phyloP scores from a whole-genome alignment of 805 yeast species.

The Candida odintsovae region DNA sequence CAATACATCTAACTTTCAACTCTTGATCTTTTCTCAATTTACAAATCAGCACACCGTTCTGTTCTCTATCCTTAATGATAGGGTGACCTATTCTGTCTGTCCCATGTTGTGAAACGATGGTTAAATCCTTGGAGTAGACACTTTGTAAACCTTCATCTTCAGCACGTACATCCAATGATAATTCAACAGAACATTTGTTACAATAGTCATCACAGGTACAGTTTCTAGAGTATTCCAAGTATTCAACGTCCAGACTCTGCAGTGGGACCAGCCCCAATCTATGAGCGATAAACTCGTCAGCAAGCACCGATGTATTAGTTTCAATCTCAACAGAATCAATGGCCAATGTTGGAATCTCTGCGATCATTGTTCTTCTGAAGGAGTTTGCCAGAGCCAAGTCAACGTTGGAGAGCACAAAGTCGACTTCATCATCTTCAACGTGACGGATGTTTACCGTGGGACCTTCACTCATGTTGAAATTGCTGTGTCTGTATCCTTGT shows the following conservation, averaged over 20 bases:
- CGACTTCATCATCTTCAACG: slow-evolving; percentile 81
- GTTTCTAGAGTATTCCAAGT: slow-evolving; percentile 83
- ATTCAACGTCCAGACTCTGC: slow-evolving; percentile 76
- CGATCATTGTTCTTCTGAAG: slow-evolving; percentile 82
- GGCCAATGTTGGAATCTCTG: slow-evolving; percentile 96
- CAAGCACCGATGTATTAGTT: slow-evolving; percentile 86
- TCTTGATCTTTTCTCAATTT: slow-evolving; percentile 92
- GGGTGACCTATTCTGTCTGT: slow-evolving; percentile 67
- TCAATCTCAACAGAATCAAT: slow-evolving; percentile 94
- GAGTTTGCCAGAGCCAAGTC: slow-evolving; percentile 92
- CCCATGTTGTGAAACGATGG: slow-evolving; percentile 34
- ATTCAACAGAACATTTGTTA: slow-evolving; percentile 86
- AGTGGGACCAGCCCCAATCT: slow-evolving; percentile 90
- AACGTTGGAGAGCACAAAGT: slow-evolving; percentile 80
- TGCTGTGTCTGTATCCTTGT: too few species aligned
- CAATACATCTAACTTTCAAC: slow-evolving; percentile 81
- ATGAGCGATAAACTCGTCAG: slow-evolving; percentile 95
- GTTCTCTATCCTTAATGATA: slow-evolving; percentile 68
- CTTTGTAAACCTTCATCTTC: slow-evolving; percentile 83
- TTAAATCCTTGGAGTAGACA: slow-evolving; percentile 80
- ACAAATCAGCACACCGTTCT: slow-evolving; percentile 85
- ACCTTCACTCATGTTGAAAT: slow-evolving; percentile 25
- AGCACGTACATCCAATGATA: slow-evolving; percentile 83
- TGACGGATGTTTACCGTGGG: slow-evolving; percentile 88
- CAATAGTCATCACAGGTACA: slow-evolving; percentile 98